Conservation (phyloP, 116 monocot genomes). For the Zostera marina region DNA sequence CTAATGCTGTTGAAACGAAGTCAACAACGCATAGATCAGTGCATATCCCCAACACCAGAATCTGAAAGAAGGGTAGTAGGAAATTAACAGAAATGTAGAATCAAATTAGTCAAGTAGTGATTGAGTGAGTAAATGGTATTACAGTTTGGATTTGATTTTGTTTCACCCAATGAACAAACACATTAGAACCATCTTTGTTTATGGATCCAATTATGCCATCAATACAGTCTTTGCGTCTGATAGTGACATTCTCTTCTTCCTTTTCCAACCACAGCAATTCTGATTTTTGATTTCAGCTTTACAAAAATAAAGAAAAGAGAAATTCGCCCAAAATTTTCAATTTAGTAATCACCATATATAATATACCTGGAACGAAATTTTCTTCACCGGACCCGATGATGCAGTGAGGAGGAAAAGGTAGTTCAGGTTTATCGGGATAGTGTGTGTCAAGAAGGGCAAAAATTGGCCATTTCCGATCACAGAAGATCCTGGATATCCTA, state of each 20-base stretch:
- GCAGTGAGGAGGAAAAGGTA: constrained; percentile 92
- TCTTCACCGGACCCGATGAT: constrained; percentile 78
- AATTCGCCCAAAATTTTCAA: not conserved
- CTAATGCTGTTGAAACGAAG: constrained; percentile 44
- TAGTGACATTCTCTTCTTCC: constrained; percentile 44
- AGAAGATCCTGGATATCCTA: constrained; percentile 49
- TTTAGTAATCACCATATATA: no score
- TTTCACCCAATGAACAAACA: constrained; percentile 59
- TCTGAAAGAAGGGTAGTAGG: constrained; percentile 25
- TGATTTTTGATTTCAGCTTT: constrained; percentile 6
- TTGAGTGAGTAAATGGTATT: constrained; percentile 5
- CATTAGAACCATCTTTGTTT: constrained; percentile 67
- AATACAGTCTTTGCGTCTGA: constrained; percentile 66
- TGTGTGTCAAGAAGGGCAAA: constrained; percentile 82
- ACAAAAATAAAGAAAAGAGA: not conserved
- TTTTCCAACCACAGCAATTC: constrained; percentile 76
- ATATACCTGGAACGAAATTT: constrained; percentile 66
- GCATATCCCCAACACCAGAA: constrained; percentile 78
- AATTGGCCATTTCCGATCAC: constrained; percentile 60
- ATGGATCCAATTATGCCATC: constrained; percentile 57
- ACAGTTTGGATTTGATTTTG: constrained; percentile 48
- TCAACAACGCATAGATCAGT: constrained; percentile 89
- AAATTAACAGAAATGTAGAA: not conserved
- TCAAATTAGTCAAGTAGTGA: not conserved
- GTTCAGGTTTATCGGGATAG: constrained; percentile 62